Base-by-base conservation (phyloP, 805 yeast genomes). In the Kuraishia hungarica region DNA sequence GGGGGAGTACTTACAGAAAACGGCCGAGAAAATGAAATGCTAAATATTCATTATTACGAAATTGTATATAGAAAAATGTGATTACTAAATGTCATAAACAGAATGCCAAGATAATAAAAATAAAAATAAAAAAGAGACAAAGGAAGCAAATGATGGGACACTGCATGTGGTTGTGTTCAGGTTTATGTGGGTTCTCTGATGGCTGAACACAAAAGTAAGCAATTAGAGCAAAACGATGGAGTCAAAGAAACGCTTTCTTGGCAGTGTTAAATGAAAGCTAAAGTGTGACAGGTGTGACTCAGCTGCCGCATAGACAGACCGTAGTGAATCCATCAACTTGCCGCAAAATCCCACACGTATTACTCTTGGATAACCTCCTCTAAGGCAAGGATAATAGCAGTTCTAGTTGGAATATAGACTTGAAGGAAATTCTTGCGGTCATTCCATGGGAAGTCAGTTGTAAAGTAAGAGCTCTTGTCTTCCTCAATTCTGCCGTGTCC, bases 361-460 rank as follows among this genome's bases (percentile, higher is more conserved):
- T 35, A 15, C 17, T 35, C 43, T 17, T 35, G 43, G 43, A 35
- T 35, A 35, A 35, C 43, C 50, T 59, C 61, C 23, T 61, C 66
- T n/a, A 62, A 54, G 17, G 88, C 90, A 52, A 86, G 68, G 20
- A 84, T 84, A 17, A 87, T 53, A 2, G 82, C 92, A 17, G 81
- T 74, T 70, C 98, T 83, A 48, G 78, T 76, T n/a, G 98, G 98
- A 61, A 90, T 77, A 61, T 83, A 83, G 10, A 91, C 87, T 69
- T 89, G 90, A 52, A 93, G 60, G 57, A 82, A 87, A 69, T 93
- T 89, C 24, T 74, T 70, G 60, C 98, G 78, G 59, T 80, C 76
- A 64, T 93, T 89, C 98, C 98, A 93, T 23, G 71, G 72, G 50
- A 87, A 80, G 53, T 86, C 83, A 15, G 86, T 81, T 22, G 97